A percentile compares a stretch with the other conserved stretches of the same genome.
Evolutionary conservation across 2,329 filamentous ascomycete genomes (phyloP).

Genomic region (Fusarium sp.): DNA sequence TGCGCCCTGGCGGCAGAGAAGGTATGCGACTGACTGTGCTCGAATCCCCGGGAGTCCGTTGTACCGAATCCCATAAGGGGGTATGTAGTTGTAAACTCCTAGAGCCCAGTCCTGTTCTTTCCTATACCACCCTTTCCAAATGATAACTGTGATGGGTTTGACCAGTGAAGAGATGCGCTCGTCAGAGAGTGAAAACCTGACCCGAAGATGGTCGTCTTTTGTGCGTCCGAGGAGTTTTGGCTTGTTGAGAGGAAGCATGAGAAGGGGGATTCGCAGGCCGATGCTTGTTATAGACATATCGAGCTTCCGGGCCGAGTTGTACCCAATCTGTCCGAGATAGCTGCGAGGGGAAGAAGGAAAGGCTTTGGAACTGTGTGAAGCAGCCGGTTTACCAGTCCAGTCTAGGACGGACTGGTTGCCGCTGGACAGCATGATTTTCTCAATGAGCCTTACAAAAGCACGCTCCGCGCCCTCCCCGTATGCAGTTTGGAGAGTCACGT

Average conservation of each 20-base stretch:
- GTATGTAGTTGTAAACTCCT: not conserved
- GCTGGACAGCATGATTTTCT: not conserved
- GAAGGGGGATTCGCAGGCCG: not conserved
- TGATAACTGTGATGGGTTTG: not conserved
- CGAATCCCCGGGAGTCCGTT: not conserved
- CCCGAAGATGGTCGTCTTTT: not conserved
- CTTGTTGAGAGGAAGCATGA: not conserved
- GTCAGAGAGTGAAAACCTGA: not conserved
- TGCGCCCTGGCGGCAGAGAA: not conserved
- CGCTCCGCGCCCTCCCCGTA: not conserved
- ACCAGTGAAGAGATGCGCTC: not conserved
- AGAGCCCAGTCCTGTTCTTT: not conserved
- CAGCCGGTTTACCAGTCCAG: not conserved
- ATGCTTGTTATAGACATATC: not conserved
- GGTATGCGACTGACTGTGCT: not conserved
- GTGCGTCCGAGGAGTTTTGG: not conserved
- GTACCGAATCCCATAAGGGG: not conserved
- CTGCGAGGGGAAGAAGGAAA: not conserved
- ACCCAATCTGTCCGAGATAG: not conserved
- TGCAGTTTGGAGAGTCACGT: not conserved
- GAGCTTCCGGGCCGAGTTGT: not conserved
- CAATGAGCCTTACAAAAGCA: not conserved
- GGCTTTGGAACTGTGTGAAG: not conserved
- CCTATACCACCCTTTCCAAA: not conserved
- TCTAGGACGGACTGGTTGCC: not conserved